Base-by-base conservation (phyloP, 768 basidiomycete species). In the Favolaschia claudopus region DNA sequence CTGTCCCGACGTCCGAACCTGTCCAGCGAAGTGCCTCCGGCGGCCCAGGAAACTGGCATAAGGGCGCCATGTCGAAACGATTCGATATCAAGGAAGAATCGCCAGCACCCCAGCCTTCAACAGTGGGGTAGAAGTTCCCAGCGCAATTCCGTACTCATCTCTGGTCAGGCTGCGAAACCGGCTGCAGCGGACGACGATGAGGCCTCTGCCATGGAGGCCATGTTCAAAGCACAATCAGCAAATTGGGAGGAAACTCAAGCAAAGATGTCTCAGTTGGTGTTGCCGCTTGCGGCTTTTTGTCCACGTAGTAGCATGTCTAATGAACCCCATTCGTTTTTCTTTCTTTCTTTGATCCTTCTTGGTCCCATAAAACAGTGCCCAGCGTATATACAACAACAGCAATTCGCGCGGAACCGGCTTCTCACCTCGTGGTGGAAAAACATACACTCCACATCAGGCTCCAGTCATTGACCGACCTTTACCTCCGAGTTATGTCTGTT, bases 241-340 rank as follows among this genome's bases (percentile, higher is more conserved):
- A 93, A 95, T 76, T 99, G 96, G 97, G 92, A 97, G 81, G 92
- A 96, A 85, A 91, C 95, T 71, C 95, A 98, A 80, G 95, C 98
- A 84, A 95, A 96, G 85, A 98, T 99, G 96, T 91, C 95, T 72
- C 89, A 94, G 97, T 99, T 82, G 82, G 96, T 95, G 81, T 86
- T 78, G 79, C 81, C 82, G 83, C 72, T 74, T 68, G 69, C 72
- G 78, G 80, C 78, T 74, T 82, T 78, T 80, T 83, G 76, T 85
- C 73, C 76, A 74, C 78, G 84, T 89, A 88, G 86, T 89, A 89
- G 83, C 77, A 65, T 74, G 65, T 91, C 89, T 91, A 88, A 92
- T 91, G 83, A 84, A 87, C 81, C 76, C 77, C 67, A 68, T 80
- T 81, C 75, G 68, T 74, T 77, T 78, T 69, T 72, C 59, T 67